A percentile compares a stretch with the other conserved stretches of the same genome.
Evolutionary conservation across 2,329 filamentous ascomycete species (phyloP).

Genomic region (Aspergillus calidoustus): DNA sequence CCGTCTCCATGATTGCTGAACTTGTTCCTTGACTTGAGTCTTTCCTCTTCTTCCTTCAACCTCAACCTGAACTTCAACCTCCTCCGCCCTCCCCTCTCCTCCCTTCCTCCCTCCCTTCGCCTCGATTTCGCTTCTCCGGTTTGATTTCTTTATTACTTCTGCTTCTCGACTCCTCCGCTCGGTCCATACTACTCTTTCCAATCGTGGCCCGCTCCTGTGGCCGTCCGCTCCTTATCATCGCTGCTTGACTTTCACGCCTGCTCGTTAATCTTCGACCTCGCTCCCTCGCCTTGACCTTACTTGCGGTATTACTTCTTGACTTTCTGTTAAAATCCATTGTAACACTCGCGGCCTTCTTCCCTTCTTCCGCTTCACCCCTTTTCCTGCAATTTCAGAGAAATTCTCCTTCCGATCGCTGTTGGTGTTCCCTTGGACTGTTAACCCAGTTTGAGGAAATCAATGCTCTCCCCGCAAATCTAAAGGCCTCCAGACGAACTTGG

Average conservation of each 20-base stretch:
- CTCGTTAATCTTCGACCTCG: conserved; percentile 10
- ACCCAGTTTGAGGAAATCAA: conserved; percentile 22
- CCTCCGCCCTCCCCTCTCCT: conserved; percentile 21
- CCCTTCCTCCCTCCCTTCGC: conserved; percentile 19
- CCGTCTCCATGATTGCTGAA: neutral
- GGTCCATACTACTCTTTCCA: conserved; percentile 15
- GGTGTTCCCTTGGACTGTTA: conserved; percentile 1
- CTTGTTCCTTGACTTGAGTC: conserved; percentile 17
- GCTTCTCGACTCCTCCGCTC: conserved; percentile 15
- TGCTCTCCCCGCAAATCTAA: conserved; percentile 28
- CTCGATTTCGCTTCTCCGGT: conserved; percentile 17
- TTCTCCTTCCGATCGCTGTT: conserved; percentile 9
- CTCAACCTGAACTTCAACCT: conserved; percentile 26
- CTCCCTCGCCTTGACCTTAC: conserved; percentile 7
- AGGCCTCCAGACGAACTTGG: conserved; percentile 34
- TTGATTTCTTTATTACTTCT: conserved; percentile 19
- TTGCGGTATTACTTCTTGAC: conserved; percentile 5
- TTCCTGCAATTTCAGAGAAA: neutral
- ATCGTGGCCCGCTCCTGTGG: conserved; percentile 37
- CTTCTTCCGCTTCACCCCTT: conserved; percentile 7
- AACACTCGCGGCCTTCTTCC: neutral
- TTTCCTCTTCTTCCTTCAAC: conserved; percentile 25
- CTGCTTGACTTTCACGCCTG: conserved; percentile 15
- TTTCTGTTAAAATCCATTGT: neutral
- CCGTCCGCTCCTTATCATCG: conserved; percentile 43